These are phyloP conservation scores for Cercospora janseana DNA, from an alignment of 2,329 filamentous ascomycete genomes.

Conservation along the genomic window DNA sequence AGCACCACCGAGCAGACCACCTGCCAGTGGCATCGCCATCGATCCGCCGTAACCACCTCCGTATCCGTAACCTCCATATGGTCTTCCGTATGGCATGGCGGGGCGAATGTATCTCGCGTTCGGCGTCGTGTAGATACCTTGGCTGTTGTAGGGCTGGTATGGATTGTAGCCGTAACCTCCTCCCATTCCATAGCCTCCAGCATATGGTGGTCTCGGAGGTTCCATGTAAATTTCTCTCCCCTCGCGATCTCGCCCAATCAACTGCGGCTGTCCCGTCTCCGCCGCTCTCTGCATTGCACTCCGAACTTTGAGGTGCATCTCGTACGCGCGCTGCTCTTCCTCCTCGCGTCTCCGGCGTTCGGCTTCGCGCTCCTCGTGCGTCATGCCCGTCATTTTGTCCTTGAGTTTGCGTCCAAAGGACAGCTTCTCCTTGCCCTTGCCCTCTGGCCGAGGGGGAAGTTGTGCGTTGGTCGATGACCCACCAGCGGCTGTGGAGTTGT, in stretches of 20 bases:
- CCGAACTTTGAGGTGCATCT: constrained; percentile 52
- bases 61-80: constrained; percentile 30
- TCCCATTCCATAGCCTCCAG: constrained; percentile 29
- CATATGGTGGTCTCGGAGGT: constrained; percentile 46
- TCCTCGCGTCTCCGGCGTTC: constrained; percentile 49
- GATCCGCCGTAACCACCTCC: constrained; percentile 44
- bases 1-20: constrained; percentile 50
- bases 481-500: constrained; percentile 16
- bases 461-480: constrained; percentile 21
- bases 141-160: constrained; percentile 37
- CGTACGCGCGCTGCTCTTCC: constrained; percentile 53
- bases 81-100: constrained; percentile 46
- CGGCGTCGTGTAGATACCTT: constrained; percentile 46
- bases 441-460: constrained; percentile 28
- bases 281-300: constrained; percentile 52
- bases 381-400: constrained; percentile 57
- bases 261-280: constrained; percentile 56
- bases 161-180: constrained; percentile 27
- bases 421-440: constrained; percentile 33
- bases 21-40: constrained; percentile 37
- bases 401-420: constrained; percentile 57
- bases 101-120: constrained; percentile 53
- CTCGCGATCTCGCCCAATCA: constrained; percentile 53
- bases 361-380: constrained; percentile 54
- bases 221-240: constrained; percentile 60